Conservation (phyloP, 805 yeast species). For the Kluyveromyces lactis region DNA sequence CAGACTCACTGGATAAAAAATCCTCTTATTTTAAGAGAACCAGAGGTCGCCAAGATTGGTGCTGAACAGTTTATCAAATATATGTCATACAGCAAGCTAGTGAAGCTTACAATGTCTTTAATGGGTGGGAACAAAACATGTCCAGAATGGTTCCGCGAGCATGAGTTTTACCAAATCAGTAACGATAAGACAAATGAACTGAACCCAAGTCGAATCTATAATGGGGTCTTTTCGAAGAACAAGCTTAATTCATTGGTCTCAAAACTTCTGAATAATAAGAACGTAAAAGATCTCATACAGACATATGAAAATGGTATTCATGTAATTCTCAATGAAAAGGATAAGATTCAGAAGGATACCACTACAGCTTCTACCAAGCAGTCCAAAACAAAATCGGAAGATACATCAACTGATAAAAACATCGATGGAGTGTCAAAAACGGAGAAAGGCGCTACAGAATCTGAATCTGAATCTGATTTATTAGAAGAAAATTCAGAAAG, state of each 20-base stretch:
- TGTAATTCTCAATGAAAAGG: slow-evolving; percentile 27
- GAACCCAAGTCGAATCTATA: slow-evolving; percentile 43
- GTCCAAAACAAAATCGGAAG: not conserved
- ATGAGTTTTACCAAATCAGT: slow-evolving; percentile 19
- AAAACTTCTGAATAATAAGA: slow-evolving; percentile 32
- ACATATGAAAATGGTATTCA: slow-evolving; percentile 34
- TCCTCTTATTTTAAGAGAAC: slow-evolving; percentile 10
- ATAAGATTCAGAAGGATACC: slow-evolving; percentile 11
- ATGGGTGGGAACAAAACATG: slow-evolving; percentile 14
- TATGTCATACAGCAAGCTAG: slow-evolving; percentile 20
- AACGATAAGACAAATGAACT: slow-evolving; percentile 25
- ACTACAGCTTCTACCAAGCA: slow-evolving; percentile 3
- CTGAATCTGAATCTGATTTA: too few relatives aligned
- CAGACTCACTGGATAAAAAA: slow-evolving; percentile 8
- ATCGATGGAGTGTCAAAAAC: too few relatives aligned
- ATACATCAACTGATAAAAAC: not conserved
- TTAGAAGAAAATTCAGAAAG: slow-evolving; percentile 13
- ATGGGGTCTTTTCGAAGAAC: slow-evolving; percentile 20
- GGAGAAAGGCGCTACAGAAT: too few relatives aligned
- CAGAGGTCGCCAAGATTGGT: slow-evolving; percentile 6
- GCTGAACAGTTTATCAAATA: slow-evolving; percentile 11
- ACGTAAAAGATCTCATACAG: slow-evolving; percentile 39
- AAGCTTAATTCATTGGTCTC: slow-evolving; percentile 6
- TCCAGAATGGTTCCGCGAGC: slow-evolving; percentile 21
- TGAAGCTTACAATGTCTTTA: slow-evolving; percentile 17